Conservation (phyloP, 2,329 filamentous ascomycete genomes). For the Tolypocladium paradoxum region DNA sequence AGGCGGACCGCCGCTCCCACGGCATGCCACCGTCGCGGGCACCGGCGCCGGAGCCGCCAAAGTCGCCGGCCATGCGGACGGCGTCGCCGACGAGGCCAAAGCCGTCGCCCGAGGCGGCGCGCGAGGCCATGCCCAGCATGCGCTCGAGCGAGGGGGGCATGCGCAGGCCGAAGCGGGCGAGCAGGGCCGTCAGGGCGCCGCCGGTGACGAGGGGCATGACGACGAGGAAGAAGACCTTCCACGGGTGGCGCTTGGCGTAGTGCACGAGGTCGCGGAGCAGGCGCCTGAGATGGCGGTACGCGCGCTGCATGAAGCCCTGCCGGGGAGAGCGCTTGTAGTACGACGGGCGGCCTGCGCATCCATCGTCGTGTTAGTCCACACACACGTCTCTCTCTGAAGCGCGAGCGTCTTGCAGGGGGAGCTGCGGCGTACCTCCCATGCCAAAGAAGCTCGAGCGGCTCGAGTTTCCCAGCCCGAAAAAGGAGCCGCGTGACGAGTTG, state of each 20-base stretch:
- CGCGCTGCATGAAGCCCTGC: conserved; percentile 62
- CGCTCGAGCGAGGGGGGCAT: conserved; percentile 55
- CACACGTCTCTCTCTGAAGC: background rate
- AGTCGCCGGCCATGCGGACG: conserved; percentile 37
- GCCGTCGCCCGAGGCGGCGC: conserved; percentile 33
- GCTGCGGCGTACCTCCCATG: conserved; percentile 14
- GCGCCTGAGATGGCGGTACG: conserved; percentile 65
- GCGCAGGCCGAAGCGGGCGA: conserved; percentile 69
- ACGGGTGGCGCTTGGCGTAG: conserved; percentile 73
- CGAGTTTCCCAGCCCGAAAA: conserved; percentile 35
- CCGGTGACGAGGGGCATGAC: conserved; percentile 81
- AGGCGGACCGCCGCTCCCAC: conserved; percentile 25
- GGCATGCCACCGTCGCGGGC: conserved; percentile 20
- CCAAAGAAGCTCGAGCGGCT: conserved; percentile 37
- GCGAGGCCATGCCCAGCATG: conserved; percentile 43
- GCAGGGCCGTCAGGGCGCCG: conserved; percentile 66
- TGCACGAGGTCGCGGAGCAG: conserved; percentile 70
- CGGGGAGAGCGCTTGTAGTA: conserved; percentile 78
- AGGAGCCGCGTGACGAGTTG: conserved; percentile 31
- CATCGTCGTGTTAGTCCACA: background rate
- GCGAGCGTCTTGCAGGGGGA: no score
- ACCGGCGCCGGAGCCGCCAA: conserved; percentile 11
- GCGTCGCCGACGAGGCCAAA: conserved; percentile 44
- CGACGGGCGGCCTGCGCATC: conserved; percentile 36
- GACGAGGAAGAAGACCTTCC: conserved; percentile 80